Percentiles rank a stretch among this genome's conserved stretches.
These are phyloP conservation scores for Vitis hybrid DNA, from an alignment of 177 flowering plant species.

Conservation along the genomic window DNA sequence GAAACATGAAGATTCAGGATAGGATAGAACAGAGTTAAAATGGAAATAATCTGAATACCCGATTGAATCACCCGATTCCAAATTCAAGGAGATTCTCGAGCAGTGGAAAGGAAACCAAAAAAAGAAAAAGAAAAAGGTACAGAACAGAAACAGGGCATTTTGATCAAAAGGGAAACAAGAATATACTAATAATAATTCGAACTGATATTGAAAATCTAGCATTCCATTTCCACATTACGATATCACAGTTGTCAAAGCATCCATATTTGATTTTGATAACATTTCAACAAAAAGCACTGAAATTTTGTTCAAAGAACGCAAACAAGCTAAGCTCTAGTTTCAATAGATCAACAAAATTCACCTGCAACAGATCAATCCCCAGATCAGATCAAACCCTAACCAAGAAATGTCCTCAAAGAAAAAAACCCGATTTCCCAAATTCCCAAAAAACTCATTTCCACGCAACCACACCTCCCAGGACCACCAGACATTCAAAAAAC, in stretches of 20 bases:
- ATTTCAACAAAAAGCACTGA: not conserved
- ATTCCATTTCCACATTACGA: not conserved
- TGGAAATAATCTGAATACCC: too few species aligned
- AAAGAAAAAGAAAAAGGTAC: too few species aligned
- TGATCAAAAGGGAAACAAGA: too few species aligned
- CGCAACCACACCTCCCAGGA: too few species aligned
- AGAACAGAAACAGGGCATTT: too few species aligned
- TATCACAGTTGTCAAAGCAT: slow-evolving; percentile 7
- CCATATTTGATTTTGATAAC: not conserved
- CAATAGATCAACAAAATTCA: not conserved
- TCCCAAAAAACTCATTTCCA: not conserved
- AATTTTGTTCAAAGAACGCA: not conserved
- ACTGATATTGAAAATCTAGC: not conserved
- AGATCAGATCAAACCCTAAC: slow-evolving; percentile 13
- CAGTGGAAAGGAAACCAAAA: too few species aligned
- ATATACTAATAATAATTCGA: not conserved
- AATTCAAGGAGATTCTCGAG: too few species aligned
- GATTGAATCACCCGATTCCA: too few species aligned
- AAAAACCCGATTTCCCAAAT: not conserved
- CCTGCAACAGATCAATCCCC: not conserved
- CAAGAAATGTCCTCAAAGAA: not conserved
- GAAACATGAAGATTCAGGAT: too few species aligned
- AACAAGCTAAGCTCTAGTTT: not conserved
- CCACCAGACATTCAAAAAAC: too few species aligned
- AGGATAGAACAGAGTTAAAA: too few species aligned